A percentile compares a stretch with the other conserved stretches of the same genome.
These are phyloP conservation scores for Monsonia emarginata DNA, from an alignment of 441 rosid species.

Conservation along the genomic window DNA sequence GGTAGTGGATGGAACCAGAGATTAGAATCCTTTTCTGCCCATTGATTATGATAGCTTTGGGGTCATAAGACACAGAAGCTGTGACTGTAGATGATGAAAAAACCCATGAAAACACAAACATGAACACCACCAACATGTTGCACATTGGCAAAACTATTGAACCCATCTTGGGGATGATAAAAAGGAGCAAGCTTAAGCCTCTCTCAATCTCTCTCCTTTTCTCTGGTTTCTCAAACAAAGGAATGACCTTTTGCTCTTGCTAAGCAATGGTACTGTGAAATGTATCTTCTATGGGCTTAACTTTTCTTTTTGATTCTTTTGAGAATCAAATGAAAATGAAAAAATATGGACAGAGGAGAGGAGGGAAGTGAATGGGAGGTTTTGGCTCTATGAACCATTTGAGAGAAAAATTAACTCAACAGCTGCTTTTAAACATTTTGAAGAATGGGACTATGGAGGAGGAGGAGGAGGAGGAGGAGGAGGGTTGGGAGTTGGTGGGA, in stretches of 20 bases:
- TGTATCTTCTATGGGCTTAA: neutral
- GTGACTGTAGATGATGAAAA: conserved; percentile 3
- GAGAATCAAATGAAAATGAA: neutral
- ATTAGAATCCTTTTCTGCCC: conserved; percentile 45
- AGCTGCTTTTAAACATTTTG: neutral
- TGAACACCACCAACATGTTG: conserved; percentile 3
- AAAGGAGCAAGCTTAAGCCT: neutral
- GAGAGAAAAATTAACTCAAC: neutral
- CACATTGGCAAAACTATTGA: neutral
- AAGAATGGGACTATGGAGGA: neutral
- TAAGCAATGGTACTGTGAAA: neutral
- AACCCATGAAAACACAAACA: neutral
- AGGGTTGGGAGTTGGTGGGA: neutral
- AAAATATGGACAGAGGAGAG: neutral
- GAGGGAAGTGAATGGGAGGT: neutral
- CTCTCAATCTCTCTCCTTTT: neutral
- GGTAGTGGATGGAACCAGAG: conserved; percentile 36
- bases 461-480: neutral
- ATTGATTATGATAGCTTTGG: conserved; percentile 40
- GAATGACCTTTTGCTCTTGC: neutral
- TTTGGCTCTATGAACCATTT: conserved; percentile 2
- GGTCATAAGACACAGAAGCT: conserved; percentile 34
- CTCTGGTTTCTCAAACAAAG: neutral
- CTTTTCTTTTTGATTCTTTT: neutral
- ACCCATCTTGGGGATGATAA: conserved; percentile 1